Percentiles rank a stretch among this genome's conserved stretches.
phyloP scores from a whole-genome alignment of 2,329 filamentous ascomycete genomes.

The Emericellopsis cladophorae region DNA sequence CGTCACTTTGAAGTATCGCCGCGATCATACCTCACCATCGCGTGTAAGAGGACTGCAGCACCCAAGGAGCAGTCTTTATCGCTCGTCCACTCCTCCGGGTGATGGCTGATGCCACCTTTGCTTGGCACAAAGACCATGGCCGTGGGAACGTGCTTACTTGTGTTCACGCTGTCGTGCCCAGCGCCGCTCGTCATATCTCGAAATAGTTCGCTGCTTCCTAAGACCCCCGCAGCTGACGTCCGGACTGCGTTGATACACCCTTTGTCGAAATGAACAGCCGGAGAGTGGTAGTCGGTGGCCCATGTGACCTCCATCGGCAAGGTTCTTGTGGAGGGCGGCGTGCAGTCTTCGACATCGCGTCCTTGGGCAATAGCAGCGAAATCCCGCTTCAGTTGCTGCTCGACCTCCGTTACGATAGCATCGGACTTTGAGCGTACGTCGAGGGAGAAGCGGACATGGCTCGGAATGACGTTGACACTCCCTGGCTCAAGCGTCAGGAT shows the following conservation, averaged over 20 bases:
- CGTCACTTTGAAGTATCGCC: no score
- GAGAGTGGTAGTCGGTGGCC: slow-evolving; percentile 44
- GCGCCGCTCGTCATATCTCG: slow-evolving; percentile 21
- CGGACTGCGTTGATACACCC: slow-evolving; percentile 54
- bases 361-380: slow-evolving; percentile 11
- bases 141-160: slow-evolving; percentile 17
- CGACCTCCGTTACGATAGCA: slow-evolving; percentile 33
- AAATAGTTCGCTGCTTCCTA: slow-evolving; percentile 32
- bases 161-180: slow-evolving; percentile 23
- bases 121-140: slow-evolving; percentile 26
- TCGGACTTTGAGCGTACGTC: slow-evolving; percentile 51
- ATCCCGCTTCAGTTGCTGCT: slow-evolving; percentile 8
- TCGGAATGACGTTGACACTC: no score
- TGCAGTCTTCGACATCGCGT: slow-evolving; percentile 7
- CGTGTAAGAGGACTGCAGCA: no score
- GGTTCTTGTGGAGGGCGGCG: no score
- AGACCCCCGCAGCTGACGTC: slow-evolving; percentile 34
- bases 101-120: slow-evolving; percentile 21
- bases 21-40: no score
- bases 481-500: slow-evolving; percentile 32
- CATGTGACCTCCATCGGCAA: slow-evolving; percentile 18
- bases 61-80: slow-evolving; percentile 15
- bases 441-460: slow-evolving; percentile 35
- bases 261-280: slow-evolving; percentile 49
- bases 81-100: slow-evolving; percentile 20